phyloP scores from a whole-genome alignment of 345 rosid genomes.

The Atalantia buxifolia region DNA sequence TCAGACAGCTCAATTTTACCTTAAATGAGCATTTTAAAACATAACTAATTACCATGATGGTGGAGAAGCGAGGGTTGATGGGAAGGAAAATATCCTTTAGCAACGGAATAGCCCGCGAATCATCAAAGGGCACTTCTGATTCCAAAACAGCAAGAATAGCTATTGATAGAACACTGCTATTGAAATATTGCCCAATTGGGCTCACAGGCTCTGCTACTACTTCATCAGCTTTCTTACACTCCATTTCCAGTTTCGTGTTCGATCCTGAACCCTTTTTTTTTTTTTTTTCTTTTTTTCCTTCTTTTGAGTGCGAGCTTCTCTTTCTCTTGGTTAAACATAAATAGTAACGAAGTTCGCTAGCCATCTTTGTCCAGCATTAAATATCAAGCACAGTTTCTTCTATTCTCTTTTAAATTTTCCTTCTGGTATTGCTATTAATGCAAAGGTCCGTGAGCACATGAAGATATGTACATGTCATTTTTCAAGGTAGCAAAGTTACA shows the following conservation, averaged over 20 bases:
- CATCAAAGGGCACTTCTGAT: constrained; percentile 30
- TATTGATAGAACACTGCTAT: constrained; percentile 29
- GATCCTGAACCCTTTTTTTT: no score
- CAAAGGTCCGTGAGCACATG: no score
- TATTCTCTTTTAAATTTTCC: no score
- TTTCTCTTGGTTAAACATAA: no score
- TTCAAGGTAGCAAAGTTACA: no score
- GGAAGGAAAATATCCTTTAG: constrained; percentile 36
- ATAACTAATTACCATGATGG: constrained; percentile 34
- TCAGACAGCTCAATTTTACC: not conserved
- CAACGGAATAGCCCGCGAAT: constrained; percentile 6
- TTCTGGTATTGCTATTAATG: no score
- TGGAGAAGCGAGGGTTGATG: constrained; percentile 45
- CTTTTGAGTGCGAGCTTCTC: no score
- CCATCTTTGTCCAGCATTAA: no score
- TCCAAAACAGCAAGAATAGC: constrained; percentile 29
- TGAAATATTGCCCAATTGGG: constrained; percentile 38
- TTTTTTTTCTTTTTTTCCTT: no score
- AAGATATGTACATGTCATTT: no score
- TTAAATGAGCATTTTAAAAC: not conserved
- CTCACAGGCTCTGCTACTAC: constrained; percentile 30
- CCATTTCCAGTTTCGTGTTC: not conserved
- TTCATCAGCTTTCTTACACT: constrained; percentile 7
- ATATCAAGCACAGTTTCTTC: no score
- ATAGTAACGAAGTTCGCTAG: no score